Evolutionary conservation across 805 yeast species (phyloP).

Genomic region (Pichia paraexigua): DNA sequence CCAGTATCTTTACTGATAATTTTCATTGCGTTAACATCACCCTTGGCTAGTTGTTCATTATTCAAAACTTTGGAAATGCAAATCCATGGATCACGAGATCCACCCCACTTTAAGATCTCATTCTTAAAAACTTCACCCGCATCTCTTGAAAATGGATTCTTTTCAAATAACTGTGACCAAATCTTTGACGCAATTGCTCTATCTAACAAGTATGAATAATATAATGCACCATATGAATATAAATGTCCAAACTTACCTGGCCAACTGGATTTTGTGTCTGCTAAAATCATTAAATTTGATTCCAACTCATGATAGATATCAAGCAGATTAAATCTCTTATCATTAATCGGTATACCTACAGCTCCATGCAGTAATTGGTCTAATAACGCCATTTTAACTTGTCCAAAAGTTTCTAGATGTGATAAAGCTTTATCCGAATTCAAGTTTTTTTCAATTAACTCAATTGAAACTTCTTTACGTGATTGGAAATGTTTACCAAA

Average conservation of each 20-base stretch:
- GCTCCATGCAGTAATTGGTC: constrained; percentile 71
- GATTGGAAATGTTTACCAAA: constrained; percentile 71
- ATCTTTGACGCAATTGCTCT: constrained; percentile 84
- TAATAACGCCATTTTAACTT: constrained; percentile 80
- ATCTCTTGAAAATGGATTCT: constrained; percentile 59
- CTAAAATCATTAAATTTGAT: constrained; percentile 47
- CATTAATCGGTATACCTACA: constrained; percentile 24
- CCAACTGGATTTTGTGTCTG: constrained; percentile 72
- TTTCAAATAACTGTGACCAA: constrained; percentile 65
- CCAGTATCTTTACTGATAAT: constrained; percentile 4
- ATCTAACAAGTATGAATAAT: constrained; percentile 86
- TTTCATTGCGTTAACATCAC: constrained; percentile 32
- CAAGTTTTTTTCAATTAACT: constrained; percentile 38
- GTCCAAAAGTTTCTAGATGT: constrained; percentile 74
- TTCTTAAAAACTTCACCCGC: constrained; percentile 73
- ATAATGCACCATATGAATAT: constrained; percentile 88
- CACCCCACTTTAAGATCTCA: constrained; percentile 85
- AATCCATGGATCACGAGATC: constrained; percentile 81
- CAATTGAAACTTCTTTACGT: constrained; percentile 47
- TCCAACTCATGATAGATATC: constrained; percentile 62
- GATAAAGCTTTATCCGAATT: constrained; percentile 45
- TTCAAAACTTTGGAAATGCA: constrained; percentile 76
- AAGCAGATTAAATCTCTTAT: constrained; percentile 46
- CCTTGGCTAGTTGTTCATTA: constrained; percentile 48
- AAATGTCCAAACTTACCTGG: constrained; percentile 92